Evolutionary conservation across 1,139 yeast species (phyloP).

Genomic region (Magnusiomyces tetraspermus): DNA sequence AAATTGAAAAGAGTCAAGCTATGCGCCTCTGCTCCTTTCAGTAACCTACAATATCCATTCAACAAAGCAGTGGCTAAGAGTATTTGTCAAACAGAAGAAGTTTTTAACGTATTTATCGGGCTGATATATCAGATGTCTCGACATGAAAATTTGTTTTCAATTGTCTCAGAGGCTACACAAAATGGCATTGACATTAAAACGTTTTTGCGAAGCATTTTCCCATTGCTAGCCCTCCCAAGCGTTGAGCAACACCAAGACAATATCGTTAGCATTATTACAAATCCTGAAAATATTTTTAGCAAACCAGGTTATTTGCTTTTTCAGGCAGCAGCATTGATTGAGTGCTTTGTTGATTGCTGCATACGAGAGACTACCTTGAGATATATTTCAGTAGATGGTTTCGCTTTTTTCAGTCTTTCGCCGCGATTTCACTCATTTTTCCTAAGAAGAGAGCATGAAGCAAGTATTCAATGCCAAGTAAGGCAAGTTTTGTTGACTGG

Average conservation of each 20-base stretch:
- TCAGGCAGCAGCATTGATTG: background rate
- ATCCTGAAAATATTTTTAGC: background rate
- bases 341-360: background rate
- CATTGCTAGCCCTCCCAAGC: background rate
- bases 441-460: background rate
- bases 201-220: background rate
- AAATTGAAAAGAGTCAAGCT: background rate
- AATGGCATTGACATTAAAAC: background rate
- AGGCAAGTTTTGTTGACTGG: conserved; percentile 1
- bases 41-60: background rate
- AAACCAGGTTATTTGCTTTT: background rate
- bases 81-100: background rate
- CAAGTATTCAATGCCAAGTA: background rate
- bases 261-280: background rate
- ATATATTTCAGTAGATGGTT: conserved; percentile 1
- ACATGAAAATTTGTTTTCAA: background rate
- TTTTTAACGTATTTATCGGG: background rate
- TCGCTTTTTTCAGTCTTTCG: background rate
- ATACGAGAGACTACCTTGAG: background rate
- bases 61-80: background rate
- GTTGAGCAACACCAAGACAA: background rate
- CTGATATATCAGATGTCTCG: background rate
- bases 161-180: background rate
- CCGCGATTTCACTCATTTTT: conserved; percentile 3
- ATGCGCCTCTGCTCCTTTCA: background rate